Base-by-base conservation (phyloP, 208 protist species). In the Angomonas desouzai region DNA sequence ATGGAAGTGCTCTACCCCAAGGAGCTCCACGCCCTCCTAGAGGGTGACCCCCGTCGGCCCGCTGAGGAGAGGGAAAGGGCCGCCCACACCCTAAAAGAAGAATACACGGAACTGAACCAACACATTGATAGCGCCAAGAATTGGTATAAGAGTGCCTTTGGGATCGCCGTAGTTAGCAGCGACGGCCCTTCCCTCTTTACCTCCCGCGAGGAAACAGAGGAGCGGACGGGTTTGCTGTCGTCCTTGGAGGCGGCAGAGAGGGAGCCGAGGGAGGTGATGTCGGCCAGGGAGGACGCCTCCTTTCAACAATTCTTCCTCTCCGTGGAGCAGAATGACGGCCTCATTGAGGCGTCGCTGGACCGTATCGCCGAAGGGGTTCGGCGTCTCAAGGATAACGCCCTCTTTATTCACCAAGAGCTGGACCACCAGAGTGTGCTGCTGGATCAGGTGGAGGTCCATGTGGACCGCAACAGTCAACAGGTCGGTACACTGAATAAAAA, bases 291-390 rank as follows among this genome's bases (percentile, higher is more conserved):
- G 33, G 81, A 88, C 30, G 77, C 48, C n/a, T 81, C 89, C 62
- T 93, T 93, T 55, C 29, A 33, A 1, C 65, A 81, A 51, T 93
- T 89, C 64, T 89, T 86, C 65, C 48, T 62, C 0, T 65, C 61
- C 1, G 78, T 82, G 4, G 62, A 82, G 36, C 69, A 69, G 25
- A 84, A 85, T 47, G 76, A 93, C 59, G 60, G 58, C 1, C 63
- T 78, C 0, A 90, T 93, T 23, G 84, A 91, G 59, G 62, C 66
- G 25, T 66, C 81, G 6, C 72, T 93, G 16, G 84, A 88, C 61
- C 79, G 84, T 36, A 83, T 94, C 28, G 63, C 58, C 29, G 71
- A 63, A 2, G 82, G 87, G 25, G 76, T 90, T 16, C 55, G 68
- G 29, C 62, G 79, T 16, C 55, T 93, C n/a, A 70, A 75, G 30